phyloP scores from a whole-genome alignment of 2,329 filamentous ascomycete species.

The Cytospora leucostoma region DNA sequence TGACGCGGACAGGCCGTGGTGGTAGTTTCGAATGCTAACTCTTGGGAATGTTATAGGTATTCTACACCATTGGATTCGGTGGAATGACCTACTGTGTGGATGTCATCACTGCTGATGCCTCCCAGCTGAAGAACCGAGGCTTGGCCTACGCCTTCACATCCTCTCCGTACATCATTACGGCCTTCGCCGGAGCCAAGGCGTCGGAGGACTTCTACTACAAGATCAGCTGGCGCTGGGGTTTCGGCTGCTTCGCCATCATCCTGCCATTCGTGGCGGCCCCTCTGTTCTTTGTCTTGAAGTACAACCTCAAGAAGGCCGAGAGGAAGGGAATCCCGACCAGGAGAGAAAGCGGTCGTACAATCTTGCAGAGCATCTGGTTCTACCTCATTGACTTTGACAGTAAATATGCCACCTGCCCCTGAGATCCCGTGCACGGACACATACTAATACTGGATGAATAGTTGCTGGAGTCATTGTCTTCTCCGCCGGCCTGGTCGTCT shows the following conservation, averaged over 20 bases:
- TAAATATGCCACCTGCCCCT: conserved; percentile 29
- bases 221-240: conserved; percentile 63
- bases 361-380: conserved; percentile 49
- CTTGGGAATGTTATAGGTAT: conserved; percentile 45
- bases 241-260: conserved; percentile 62
- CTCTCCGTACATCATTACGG: conserved; percentile 64
- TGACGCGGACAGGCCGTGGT: neutral
- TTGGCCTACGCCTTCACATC: conserved; percentile 63
- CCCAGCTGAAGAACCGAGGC: conserved; percentile 63
- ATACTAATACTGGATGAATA: conserved; percentile 18
- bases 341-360: conserved; percentile 46
- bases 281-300: conserved; percentile 55
- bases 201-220: conserved; percentile 52
- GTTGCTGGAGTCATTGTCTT: conserved; percentile 59
- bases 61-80: conserved; percentile 62
- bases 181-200: conserved; percentile 60
- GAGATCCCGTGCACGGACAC: neutral
- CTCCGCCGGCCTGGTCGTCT: conserved; percentile 57
- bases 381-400: conserved; percentile 60
- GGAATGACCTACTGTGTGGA: conserved; percentile 62
- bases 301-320: conserved; percentile 61
- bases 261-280: conserved; percentile 59
- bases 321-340: conserved; percentile 45
- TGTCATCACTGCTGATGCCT: conserved; percentile 66
- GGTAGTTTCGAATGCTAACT: conserved; percentile 29